These are phyloP conservation scores for Allium sativum DNA, from an alignment of 106 monocot genomes.

Conservation along the genomic window DNA sequence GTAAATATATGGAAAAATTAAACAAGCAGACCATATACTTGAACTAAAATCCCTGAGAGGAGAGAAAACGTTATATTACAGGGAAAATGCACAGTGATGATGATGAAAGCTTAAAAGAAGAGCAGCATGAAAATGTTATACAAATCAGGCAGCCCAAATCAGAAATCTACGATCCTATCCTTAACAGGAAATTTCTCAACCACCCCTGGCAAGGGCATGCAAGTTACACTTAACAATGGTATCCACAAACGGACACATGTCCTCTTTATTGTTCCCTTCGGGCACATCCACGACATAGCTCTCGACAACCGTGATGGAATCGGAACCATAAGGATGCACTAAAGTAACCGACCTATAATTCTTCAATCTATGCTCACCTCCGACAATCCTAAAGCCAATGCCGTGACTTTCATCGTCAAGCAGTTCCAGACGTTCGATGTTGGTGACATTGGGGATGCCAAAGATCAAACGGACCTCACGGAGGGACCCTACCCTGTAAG, in stretches of 20 bases:
- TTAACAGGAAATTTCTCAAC: background rate
- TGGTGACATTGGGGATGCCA: slow-evolving; percentile 49
- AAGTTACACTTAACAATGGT: slow-evolving; percentile 26
- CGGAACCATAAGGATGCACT: slow-evolving; percentile 3
- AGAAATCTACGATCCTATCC: background rate
- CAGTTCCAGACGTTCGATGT: slow-evolving; percentile 53
- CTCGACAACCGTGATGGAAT: slow-evolving; percentile 17
- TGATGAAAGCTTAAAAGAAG: too few species aligned
- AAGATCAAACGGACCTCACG: slow-evolving; percentile 44
- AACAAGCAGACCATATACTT: too few species aligned
- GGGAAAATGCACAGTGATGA: too few species aligned
- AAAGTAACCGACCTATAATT: slow-evolving; percentile 21
- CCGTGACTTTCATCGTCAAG: slow-evolving; percentile 59
- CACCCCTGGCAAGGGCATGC: slow-evolving; percentile 7
- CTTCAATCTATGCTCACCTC: slow-evolving; percentile 21
- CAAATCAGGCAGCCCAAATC: background rate
- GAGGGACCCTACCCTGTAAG: slow-evolving; percentile 37
- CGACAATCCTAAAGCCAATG: slow-evolving; percentile 17
- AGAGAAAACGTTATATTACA: too few species aligned
- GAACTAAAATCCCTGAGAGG: too few species aligned
- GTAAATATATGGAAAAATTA: too few species aligned
- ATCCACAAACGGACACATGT: slow-evolving; percentile 18
- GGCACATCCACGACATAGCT: slow-evolving; percentile 33
- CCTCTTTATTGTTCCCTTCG: slow-evolving; percentile 21
- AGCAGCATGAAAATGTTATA: background rate